Evolutionary conservation across 306 rosid genomes (phyloP).

Genomic region (Chamaecrista fasciculata): DNA sequence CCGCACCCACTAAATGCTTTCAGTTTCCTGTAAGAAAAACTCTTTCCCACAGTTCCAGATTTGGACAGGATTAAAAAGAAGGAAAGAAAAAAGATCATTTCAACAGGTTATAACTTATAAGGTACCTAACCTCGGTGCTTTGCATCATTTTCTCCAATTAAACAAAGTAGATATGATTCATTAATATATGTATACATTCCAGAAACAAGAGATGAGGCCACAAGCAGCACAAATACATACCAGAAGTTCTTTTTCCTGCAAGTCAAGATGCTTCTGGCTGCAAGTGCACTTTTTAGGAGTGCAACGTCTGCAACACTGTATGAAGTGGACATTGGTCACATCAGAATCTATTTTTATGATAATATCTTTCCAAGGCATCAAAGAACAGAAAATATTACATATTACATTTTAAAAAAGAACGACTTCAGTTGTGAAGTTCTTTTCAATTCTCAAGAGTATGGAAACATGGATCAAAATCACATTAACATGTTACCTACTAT

Average conservation of each 20-base stretch:
- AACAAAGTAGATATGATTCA: too few relatives aligned
- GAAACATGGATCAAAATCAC: neutral
- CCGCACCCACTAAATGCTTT: neutral
- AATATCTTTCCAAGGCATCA: neutral
- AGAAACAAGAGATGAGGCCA: neutral
- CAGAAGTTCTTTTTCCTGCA: slow-evolving; percentile 76
- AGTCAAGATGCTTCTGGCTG: slow-evolving; percentile 47
- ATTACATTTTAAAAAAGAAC: neutral
- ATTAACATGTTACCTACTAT: slow-evolving; percentile 5
- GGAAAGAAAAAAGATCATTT: neutral
- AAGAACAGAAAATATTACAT: neutral
- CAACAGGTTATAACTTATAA: neutral
- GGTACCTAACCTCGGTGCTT: neutral
- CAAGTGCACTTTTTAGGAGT: slow-evolving; percentile 59
- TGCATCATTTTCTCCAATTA: neutral
- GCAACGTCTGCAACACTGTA: slow-evolving; percentile 54
- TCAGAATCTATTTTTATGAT: slow-evolving; percentile 37
- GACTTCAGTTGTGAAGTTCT: neutral
- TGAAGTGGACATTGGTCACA: slow-evolving; percentile 24
- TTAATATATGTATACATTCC: too few relatives aligned
- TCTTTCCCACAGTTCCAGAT: neutral
- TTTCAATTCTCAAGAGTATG: neutral
- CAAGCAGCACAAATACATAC: slow-evolving; percentile 38
- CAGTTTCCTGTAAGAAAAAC: neutral
- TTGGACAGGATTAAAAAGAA: neutral